These are phyloP conservation scores for Debaryomycetaceae sp. DNA, from an alignment of 1,139 yeast genomes.

Conservation along the genomic window DNA sequence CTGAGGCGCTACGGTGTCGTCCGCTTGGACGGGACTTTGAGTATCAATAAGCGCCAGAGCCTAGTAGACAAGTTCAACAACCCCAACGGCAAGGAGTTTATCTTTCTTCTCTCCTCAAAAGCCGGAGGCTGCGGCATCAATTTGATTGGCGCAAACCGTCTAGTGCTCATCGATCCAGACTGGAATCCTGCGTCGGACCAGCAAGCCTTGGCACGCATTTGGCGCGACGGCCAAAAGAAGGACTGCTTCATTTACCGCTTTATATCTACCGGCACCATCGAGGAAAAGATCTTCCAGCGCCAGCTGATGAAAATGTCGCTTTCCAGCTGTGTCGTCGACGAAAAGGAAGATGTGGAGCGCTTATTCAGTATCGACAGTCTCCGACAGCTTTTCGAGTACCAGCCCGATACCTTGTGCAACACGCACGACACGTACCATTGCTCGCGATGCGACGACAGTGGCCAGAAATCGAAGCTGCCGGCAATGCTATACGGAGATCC, in stretches of 20 bases:
- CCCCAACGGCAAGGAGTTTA: constrained; percentile 81
- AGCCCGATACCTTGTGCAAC: constrained; percentile 63
- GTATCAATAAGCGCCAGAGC: constrained; percentile 84
- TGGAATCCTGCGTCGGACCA: constrained; percentile 99
- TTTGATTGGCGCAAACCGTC: constrained; percentile 88
- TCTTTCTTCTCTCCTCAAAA: constrained; percentile 81
- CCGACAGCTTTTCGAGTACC: constrained; percentile 63
- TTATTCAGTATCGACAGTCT: constrained; percentile 76
- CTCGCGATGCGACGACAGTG: constrained; percentile 58
- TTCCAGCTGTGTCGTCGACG: constrained; percentile 95
- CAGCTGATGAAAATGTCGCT: constrained; percentile 93
- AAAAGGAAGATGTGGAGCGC: constrained; percentile 89
- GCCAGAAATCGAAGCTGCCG: constrained; percentile 56
- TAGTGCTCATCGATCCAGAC: constrained; percentile 87
- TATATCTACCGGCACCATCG: constrained; percentile 90
- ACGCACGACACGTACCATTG: constrained; percentile 92
- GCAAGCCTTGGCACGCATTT: constrained; percentile 94
- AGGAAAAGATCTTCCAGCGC: constrained; percentile 90
- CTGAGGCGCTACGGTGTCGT: constrained; percentile 63
- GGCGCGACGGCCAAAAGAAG: constrained; percentile 99
- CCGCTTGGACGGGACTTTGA: constrained; percentile 87
- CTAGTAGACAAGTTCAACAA: constrained; percentile 86
- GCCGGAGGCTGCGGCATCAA: constrained; percentile 99
- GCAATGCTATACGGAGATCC: constrained; percentile 98
- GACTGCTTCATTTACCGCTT: constrained; percentile 92